Base-by-base conservation (phyloP, 768 basidiomycete genomes). In the Panaeolus cyanescens region DNA sequence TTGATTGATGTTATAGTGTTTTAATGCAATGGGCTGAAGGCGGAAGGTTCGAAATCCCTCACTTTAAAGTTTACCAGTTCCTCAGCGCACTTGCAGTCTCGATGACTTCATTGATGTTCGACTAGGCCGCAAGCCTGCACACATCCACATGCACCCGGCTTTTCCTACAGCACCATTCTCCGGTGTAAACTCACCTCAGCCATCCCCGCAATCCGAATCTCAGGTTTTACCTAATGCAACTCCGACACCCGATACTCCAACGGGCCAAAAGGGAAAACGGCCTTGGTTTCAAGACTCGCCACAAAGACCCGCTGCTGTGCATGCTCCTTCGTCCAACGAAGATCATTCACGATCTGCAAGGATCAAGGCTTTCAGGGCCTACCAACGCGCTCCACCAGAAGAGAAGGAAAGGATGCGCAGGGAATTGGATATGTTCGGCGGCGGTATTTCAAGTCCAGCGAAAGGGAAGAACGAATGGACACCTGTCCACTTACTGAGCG, bases 1-100 rank as follows among this genome's bases (percentile, higher is more conserved):
- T 31, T 54, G 20, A 33, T 17, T 40, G 40, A 28, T 32, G 19
- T 28, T 28, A 32, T 65, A 94, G 92, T 65, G 87, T 95, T 9
- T 77, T 95, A 22, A 95, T 95, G 94, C 92, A 95, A 77, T 95
- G 91, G 91, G 93, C 93, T 0, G 92, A 95, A 80, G 92, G 89
- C 6, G 93, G 93, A 64, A 87, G 85, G 84, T 82, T 31, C 5
- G 45, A 50, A n/a, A n/a, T n/a, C n/a, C 45, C 58, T 13, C 32
- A 32, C 15, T 12, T 40, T 62, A n/a, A 39, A 10, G 30, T 19
- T 39, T 61, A 28, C 30, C 40, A 39, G 19, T 37, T 56, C 36
- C 30, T 34, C 32, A 54, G 15, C 33, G 28, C 20, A 12, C 54
- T 42, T 40, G 22, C 60, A 91, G 89, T 67, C 78, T 93, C 30